phyloP scores from a whole-genome alignment of 768 basidiomycete species.

The Rhodocollybia butyracea region DNA sequence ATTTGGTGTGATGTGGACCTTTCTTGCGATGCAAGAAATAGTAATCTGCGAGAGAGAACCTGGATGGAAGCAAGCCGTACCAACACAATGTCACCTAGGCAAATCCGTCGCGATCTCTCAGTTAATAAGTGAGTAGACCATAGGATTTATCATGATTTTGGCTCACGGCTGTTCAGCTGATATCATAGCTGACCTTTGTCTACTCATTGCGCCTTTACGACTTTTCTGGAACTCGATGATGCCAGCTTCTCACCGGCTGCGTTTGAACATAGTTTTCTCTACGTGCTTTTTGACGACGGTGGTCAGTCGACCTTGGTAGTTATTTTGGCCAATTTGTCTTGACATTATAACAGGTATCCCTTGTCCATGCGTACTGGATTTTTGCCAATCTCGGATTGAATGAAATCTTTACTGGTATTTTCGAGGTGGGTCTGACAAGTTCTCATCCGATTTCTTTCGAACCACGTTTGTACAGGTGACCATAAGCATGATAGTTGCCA shows the following conservation, averaged over 20 bases:
- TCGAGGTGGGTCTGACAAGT: background rate
- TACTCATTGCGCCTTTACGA: background rate
- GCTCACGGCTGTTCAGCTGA: background rate
- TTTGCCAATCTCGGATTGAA: conserved; percentile 4
- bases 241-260: background rate
- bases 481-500: conserved; percentile 3
- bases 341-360: background rate
- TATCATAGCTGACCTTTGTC: conserved; percentile 5
- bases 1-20: conserved; percentile 1
- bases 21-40: conserved; percentile 1
- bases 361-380: conserved; percentile 3
- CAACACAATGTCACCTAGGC: conserved; percentile 1
- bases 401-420: conserved; percentile 5
- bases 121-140: background rate
- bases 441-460: no score
- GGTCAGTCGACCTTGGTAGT: background rate
- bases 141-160: no score
- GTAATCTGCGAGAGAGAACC: conserved; percentile 3
- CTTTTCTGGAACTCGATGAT: conserved; percentile 2
- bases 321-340: background rate
- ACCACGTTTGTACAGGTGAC: background rate
- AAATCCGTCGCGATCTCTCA: conserved; percentile 1
- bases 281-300: background rate
- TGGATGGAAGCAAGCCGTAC: background rate
- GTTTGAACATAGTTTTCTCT: conserved; percentile 3